phyloP scores from a whole-genome alignment of 2,329 filamentous ascomycete genomes.

The Botrytis paeoniae region DNA sequence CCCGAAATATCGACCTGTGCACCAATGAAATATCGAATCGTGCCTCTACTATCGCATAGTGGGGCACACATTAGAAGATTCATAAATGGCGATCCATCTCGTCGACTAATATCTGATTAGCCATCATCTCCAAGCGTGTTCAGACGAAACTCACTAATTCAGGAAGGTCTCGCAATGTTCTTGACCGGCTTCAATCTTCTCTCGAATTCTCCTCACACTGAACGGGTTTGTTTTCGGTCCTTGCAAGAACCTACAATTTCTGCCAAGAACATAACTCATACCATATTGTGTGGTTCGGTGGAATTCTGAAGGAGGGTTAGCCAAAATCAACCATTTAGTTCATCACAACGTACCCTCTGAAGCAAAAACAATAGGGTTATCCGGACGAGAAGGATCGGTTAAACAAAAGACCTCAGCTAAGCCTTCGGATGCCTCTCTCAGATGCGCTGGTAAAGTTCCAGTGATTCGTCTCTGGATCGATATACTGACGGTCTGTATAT shows the following conservation, averaged over 20 bases:
- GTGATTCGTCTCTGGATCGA: conserved; percentile 67
- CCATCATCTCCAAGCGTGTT: conserved; percentile 6
- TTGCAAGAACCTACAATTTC: conserved; percentile 77
- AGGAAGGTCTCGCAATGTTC: conserved; percentile 73
- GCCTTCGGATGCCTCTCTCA: conserved; percentile 69
- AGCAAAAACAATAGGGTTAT: conserved; percentile 75
- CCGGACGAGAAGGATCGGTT: conserved; percentile 68
- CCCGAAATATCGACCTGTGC: conserved; percentile 65
- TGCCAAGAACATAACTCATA: conserved; percentile 68
- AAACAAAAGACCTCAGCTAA: conserved; percentile 75
- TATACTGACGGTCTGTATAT: conserved; percentile 65
- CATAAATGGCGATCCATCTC: conserved; percentile 66
- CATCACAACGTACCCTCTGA: conserved; percentile 57
- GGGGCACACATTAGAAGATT: conserved; percentile 65
- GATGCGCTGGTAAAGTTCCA: conserved; percentile 60
- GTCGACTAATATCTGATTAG: conserved; percentile 44
- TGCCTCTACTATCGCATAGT: conserved; percentile 59
- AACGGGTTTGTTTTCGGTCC: conserved; percentile 66
- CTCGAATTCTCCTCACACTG: conserved; percentile 59
- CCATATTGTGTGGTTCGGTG: conserved; percentile 73
- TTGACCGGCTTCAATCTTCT: conserved; percentile 59
- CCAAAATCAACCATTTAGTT: not conserved
- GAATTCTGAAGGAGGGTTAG: conserved; percentile 55
- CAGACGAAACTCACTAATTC: conserved; percentile 56
- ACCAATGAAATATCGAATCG: conserved; percentile 62